Conservation (phyloP, 768 basidiomycete genomes). For the Trametes cubensis region DNA sequence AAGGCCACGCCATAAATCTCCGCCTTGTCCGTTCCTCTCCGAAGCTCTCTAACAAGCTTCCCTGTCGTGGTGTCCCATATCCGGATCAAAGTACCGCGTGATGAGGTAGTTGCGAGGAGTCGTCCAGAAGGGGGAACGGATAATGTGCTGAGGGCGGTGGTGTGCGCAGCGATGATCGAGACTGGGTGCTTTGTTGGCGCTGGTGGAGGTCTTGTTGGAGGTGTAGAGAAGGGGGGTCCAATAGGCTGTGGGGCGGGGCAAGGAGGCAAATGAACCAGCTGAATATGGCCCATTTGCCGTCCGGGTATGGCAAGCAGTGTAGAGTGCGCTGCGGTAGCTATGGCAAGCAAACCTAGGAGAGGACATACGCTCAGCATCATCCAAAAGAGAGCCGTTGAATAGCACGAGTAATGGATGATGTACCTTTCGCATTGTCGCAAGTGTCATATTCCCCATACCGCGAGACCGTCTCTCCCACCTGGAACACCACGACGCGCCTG, state of each 20-base stretch:
- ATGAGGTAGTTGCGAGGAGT: slow-evolving; percentile 81
- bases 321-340: slow-evolving; percentile 76
- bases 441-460: slow-evolving; percentile 84
- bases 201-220: slow-evolving; percentile 55
- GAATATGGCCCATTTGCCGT: slow-evolving; percentile 85
- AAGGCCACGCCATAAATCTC: slow-evolving; percentile 91
- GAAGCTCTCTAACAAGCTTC: slow-evolving; percentile 75
- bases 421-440: slow-evolving; percentile 82
- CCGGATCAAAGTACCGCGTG: slow-evolving; percentile 81
- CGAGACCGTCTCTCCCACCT: slow-evolving; percentile 62
- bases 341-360: slow-evolving; percentile 70
- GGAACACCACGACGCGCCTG: slow-evolving; percentile 77
- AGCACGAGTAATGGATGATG: slow-evolving; percentile 27
- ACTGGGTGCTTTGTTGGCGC: slow-evolving; percentile 64
- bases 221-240: slow-evolving; percentile 57
- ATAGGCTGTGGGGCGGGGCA: slow-evolving; percentile 62
- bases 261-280: slow-evolving; percentile 81
- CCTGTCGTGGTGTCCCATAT: slow-evolving; percentile 82
- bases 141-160: slow-evolving; percentile 75
- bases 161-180: slow-evolving; percentile 85
- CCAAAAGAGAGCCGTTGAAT: background rate
- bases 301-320: slow-evolving; percentile 88
- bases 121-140: slow-evolving; percentile 77
- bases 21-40: slow-evolving; percentile 87
- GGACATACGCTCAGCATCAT: background rate